Evolutionary conservation across 352 stramenopile genomes (phyloP).

Genomic region (Thraustotheca clavata): DNA sequence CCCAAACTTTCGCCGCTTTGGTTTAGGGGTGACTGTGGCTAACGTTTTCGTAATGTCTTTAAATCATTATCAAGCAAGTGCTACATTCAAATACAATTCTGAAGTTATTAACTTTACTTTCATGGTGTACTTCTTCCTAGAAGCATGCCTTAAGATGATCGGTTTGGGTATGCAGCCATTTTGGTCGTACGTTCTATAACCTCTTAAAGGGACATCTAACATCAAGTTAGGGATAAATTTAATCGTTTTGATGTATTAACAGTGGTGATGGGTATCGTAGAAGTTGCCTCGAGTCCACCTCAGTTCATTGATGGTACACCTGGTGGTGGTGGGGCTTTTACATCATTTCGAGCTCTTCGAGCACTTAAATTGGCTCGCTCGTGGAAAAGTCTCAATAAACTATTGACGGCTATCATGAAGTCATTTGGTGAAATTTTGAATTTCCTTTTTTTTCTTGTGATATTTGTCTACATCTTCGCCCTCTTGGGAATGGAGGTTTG

Average conservation of each 20-base stretch:
- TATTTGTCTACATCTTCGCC: slow-evolving; percentile 70
- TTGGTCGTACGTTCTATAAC: slow-evolving; percentile 7
- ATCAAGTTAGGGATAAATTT: slow-evolving; percentile 41
- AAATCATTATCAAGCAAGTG: slow-evolving; percentile 73
- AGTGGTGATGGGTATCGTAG: slow-evolving; percentile 64
- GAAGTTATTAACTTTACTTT: slow-evolving; percentile 75
- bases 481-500: slow-evolving; percentile 26
- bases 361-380: slow-evolving; percentile 93
- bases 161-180: slow-evolving; percentile 73
- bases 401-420: slow-evolving; percentile 63
- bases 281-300: slow-evolving; percentile 52
- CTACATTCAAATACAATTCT: slow-evolving; percentile 36
- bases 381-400: slow-evolving; percentile 84
- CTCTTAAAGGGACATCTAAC: neutral
- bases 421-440: slow-evolving; percentile 57
- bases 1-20: slow-evolving; percentile 29
- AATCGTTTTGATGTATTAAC: slow-evolving; percentile 84
- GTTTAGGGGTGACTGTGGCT: slow-evolving; percentile 68
- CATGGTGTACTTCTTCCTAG: slow-evolving; percentile 59
- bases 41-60: slow-evolving; percentile 76
- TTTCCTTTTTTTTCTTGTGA: slow-evolving; percentile 58
- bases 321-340: slow-evolving; percentile 67
- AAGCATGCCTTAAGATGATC: slow-evolving; percentile 80
- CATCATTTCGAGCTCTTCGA: slow-evolving; percentile 86
- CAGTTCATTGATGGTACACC: slow-evolving; percentile 40